Conservation (phyloP, 208 protist genomes). For the Porcisia hertigi region DNA sequence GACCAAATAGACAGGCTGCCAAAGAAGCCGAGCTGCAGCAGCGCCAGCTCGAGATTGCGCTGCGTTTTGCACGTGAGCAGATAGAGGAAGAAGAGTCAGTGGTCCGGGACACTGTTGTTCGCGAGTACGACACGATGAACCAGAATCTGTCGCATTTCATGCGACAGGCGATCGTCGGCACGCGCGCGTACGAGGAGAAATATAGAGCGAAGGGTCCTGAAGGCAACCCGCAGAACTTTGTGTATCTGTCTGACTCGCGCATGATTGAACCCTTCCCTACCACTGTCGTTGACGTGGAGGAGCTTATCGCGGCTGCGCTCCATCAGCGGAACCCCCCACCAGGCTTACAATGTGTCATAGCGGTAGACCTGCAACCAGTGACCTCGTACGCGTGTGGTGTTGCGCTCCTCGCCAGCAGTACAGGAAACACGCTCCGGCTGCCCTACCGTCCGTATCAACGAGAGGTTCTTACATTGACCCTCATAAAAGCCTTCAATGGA, state of each 20-base stretch:
- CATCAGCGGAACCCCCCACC: conserved; percentile 50
- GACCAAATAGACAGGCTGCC: conserved; percentile 47
- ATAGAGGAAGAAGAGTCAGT: conserved; percentile 63
- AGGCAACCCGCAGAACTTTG: conserved; percentile 41
- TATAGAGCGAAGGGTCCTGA: conserved; percentile 42
- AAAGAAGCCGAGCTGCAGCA: conserved; percentile 61
- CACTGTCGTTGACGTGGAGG: conserved; percentile 62
- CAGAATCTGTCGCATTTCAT: conserved; percentile 63
- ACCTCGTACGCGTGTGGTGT: conserved; percentile 65
- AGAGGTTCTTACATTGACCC: conserved; percentile 48
- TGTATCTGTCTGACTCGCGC: conserved; percentile 63
- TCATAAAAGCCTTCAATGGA: conserved; percentile 79
- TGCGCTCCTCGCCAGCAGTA: conserved; percentile 81
- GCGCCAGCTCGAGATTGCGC: conserved; percentile 54
- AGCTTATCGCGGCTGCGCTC: conserved; percentile 62
- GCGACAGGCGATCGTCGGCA: conserved; percentile 52
- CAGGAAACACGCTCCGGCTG: conserved; percentile 71
- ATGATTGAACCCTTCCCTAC: conserved; percentile 75
- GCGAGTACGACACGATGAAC: conserved; percentile 68
- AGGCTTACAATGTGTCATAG: conserved; percentile 78
- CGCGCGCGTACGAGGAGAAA: conserved; percentile 63
- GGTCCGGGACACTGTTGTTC: conserved; percentile 33
- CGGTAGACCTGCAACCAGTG: conserved; percentile 79
- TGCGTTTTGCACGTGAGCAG: conserved; percentile 43
- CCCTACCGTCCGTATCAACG: conserved; percentile 79